phyloP scores from a whole-genome alignment of 2,329 filamentous ascomycete genomes.

The Monilinia fructicola region DNA sequence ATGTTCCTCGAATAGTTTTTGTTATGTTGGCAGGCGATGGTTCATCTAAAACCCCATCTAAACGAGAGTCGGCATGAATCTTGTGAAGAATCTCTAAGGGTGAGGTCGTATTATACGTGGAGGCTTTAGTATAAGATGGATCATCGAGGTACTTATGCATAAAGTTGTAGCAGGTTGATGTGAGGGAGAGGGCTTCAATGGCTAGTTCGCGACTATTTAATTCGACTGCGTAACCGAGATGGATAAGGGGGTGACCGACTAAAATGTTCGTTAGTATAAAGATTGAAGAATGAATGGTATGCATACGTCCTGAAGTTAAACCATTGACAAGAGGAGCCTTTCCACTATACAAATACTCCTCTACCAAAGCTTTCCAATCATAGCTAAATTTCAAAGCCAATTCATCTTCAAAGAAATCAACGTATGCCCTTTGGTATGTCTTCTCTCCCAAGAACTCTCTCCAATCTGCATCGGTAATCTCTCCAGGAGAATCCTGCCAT shows the following conservation, averaged over 20 bases:
- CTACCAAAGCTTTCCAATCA: conserved; percentile 77
- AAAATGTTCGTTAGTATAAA: conserved; percentile 14
- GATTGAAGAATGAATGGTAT: conserved; percentile 36
- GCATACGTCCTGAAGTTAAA: conserved; percentile 74
- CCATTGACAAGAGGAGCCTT: conserved; percentile 78
- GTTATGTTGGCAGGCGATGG: conserved; percentile 64
- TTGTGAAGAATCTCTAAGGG: conserved; percentile 70
- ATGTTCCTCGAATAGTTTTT: conserved; percentile 63
- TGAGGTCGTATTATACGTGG: conserved; percentile 59
- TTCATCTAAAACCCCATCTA: conserved; percentile 64
- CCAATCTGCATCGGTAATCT: conserved; percentile 85
- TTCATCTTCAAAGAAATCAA: conserved; percentile 95
- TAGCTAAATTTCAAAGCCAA: conserved; percentile 70
- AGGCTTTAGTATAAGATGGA: conserved; percentile 64
- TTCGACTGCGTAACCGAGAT: conserved; percentile 92
- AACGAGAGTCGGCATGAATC: conserved; percentile 66
- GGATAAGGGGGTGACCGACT: conserved; percentile 92
- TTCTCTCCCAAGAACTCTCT: conserved; percentile 75
- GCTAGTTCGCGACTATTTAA: conserved; percentile 80
- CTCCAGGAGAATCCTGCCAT: conserved; percentile 81
- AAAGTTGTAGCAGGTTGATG: conserved; percentile 57
- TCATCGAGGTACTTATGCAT: conserved; percentile 71
- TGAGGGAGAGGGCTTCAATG: conserved; percentile 80
- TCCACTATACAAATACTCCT: conserved; percentile 73
- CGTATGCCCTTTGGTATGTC: conserved; percentile 81